A percentile compares a stretch with the other conserved stretches of the same genome.
These are phyloP conservation scores for Coniella lustricola DNA, from an alignment of 2,329 filamentous ascomycete species.

Conservation along the genomic window DNA sequence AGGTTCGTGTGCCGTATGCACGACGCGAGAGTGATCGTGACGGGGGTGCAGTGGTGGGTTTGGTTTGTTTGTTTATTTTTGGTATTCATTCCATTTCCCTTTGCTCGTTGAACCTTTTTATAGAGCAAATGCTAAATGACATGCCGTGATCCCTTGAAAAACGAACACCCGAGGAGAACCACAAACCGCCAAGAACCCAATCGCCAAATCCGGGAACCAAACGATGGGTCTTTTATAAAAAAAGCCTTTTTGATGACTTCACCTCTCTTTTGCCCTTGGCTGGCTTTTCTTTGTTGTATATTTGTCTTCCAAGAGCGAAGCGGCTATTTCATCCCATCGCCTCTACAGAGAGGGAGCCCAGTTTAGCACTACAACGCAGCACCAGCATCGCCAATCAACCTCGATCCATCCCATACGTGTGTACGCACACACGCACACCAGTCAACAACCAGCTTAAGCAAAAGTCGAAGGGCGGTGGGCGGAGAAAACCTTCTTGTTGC, in stretches of 20 bases:
- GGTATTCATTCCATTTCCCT: slow-evolving; percentile 37
- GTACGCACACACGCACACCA: slow-evolving; percentile 31
- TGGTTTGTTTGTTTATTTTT: slow-evolving; percentile 21
- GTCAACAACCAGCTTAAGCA: slow-evolving; percentile 63
- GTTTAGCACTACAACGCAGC: slow-evolving; percentile 6
- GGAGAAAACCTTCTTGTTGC: slow-evolving; percentile 85
- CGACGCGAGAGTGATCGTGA: too few species aligned
- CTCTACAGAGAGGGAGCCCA: slow-evolving; percentile 20
- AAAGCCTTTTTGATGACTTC: too few species aligned
- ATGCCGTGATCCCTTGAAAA: slow-evolving; percentile 48
- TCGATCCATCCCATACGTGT: too few species aligned
- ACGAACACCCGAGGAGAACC: slow-evolving; percentile 54
- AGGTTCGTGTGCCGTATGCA: too few species aligned
- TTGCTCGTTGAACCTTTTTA: slow-evolving; percentile 25
- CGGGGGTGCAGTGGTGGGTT: too few species aligned
- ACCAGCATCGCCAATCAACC: neutral
- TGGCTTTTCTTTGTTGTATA: neutral
- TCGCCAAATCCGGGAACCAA: neutral
- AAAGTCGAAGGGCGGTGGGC: slow-evolving; percentile 93
- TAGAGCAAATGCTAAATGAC: slow-evolving; percentile 50
- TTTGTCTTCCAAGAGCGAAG: slow-evolving; percentile 14
- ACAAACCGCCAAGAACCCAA: slow-evolving; percentile 20
- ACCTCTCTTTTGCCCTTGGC: too few species aligned
- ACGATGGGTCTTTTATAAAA: too few species aligned
- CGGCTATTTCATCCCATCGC: slow-evolving; percentile 19